Evolutionary conservation across 805 yeast genomes (phyloP), one percentile per base, ranked within the genome.

Genomic region (Nakazawaea laoshanensis): DNA sequence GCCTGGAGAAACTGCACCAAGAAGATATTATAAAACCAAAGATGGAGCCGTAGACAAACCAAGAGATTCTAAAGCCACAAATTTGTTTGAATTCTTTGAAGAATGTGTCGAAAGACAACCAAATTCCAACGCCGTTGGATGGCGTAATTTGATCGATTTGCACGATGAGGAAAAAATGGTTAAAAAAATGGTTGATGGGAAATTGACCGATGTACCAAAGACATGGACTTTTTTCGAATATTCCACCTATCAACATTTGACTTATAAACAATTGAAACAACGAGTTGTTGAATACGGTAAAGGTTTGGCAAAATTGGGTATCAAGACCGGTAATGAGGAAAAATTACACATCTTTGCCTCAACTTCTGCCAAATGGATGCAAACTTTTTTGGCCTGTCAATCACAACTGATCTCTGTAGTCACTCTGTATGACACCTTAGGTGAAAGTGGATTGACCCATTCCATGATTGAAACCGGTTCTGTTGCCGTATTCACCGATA

Each of bases 391-490:
- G 38, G 95, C 88, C 11, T 69, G 85, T 33, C 73, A 74, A 46
- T 64, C 87, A 33, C 96, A 86, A 57, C 60, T 70, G 31, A 78
- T 92, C 39, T 83, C 97, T 16, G 70, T 82, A 37, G 97, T 87
- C 25, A 92, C 98, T 11, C 97, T 98, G 24, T 92, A 92, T 57
- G 96, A 88, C 56, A 86, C 96, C 27, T 67, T 88, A 44, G 96
- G 96, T 37, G 94, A 86, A 57, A 68, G 70, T 23, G 95, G 95
- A 16, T 68, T 88, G 50, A 80, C 79, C 37, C 94, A 82, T 58
- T 87, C 96, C 3, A 66, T 92, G 50, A 67, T 70, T 25, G 84
- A 88, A 61, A 86, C 97, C 4, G 83, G 68, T 30, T 74, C 95
- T 18, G 65, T 58, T 34, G 94, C 79, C 15, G 65, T 92, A 39